Conservation (phyloP, 2,329 filamentous ascomycete genomes). For the Orbilia javanica region DNA sequence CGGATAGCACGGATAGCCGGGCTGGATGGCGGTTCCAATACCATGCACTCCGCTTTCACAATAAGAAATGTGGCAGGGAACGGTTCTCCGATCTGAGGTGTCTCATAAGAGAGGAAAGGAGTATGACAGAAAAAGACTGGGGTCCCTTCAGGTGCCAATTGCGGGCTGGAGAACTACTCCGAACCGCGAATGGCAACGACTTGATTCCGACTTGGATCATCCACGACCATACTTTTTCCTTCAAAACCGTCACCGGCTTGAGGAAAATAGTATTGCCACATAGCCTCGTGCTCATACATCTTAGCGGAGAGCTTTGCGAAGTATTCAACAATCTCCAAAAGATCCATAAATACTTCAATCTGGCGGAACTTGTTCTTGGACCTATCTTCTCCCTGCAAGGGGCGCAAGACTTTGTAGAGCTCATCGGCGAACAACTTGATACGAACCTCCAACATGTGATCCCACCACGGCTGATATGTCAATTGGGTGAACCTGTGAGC, state of each 20-base stretch:
- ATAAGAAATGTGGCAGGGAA: background rate
- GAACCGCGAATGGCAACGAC: constrained; percentile 7
- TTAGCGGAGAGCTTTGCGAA: constrained; percentile 21
- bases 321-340: constrained; percentile 27
- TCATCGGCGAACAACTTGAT: constrained; percentile 31
- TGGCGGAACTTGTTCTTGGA: background rate
- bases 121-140: constrained; percentile 28
- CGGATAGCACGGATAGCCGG: background rate
- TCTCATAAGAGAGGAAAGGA: constrained; percentile 11
- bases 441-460: constrained; percentile 17
- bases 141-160: constrained; percentile 13
- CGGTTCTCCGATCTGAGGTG: background rate
- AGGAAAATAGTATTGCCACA: constrained; percentile 19
- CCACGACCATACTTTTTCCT: constrained; percentile 18
- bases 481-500: constrained; percentile 25
- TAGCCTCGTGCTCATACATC: constrained; percentile 15
- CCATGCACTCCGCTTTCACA: constrained; percentile 33
- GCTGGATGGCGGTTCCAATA: background rate
- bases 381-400: constrained; percentile 24
- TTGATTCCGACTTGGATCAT: constrained; percentile 1
- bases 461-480: constrained; percentile 28
- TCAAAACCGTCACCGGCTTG: background rate
- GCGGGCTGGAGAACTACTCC: constrained; percentile 29
- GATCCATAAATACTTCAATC: constrained; percentile 15
- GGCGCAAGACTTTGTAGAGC: constrained; percentile 7